These are phyloP conservation scores for Rhizophagus prolifer DNA, from an alignment of 192 early-diverging fungal genomes.

Conservation along the genomic window DNA sequence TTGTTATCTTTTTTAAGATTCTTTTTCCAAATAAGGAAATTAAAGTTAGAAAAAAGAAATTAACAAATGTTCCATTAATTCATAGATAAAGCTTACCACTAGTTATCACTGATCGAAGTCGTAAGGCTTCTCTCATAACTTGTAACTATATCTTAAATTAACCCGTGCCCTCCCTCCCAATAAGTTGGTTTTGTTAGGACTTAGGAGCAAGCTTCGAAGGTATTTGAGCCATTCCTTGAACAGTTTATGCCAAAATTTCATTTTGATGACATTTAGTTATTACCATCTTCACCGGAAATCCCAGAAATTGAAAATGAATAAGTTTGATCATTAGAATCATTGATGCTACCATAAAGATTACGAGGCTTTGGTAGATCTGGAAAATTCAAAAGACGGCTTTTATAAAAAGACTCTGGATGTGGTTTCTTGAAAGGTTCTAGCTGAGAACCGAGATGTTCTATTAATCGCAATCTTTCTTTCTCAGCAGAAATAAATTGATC, in stretches of 20 bases:
- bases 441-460: neutral
- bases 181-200: neutral
- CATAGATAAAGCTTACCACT: no score
- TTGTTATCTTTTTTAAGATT: no score
- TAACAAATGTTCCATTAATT: no score
- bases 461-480: constrained; percentile 5
- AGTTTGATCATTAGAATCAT: neutral
- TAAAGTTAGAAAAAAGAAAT: no score
- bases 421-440: neutral
- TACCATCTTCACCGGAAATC: neutral
- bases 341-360: neutral
- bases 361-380: neutral
- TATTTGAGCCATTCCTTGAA: neutral
- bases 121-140: no score
- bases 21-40: no score
- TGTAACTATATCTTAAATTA: no score
- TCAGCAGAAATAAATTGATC: constrained; percentile 21
- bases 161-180: neutral
- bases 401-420: constrained; percentile 4
- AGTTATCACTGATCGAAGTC: no score
- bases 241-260: neutral
- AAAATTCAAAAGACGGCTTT: neutral
- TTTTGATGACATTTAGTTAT: neutral
- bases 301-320: neutral
- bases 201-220: no score